Evolutionary conservation across 1,284 basidiomycete genomes (phyloP).

Genomic region (Veloboletus limbatus): DNA sequence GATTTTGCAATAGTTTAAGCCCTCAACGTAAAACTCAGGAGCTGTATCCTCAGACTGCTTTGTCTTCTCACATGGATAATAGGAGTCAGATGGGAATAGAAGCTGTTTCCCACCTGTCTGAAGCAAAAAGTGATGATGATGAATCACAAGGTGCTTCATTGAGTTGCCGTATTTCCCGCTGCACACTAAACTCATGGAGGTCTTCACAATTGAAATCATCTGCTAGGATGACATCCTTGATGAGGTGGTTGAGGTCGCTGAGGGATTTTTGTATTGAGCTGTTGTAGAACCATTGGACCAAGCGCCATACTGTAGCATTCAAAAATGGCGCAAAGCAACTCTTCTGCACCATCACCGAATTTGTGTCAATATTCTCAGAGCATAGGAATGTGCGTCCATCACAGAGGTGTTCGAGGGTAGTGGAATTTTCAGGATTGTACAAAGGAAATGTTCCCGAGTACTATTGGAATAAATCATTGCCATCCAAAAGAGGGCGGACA

Average conservation of each 20-base stretch:
- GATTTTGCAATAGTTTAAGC: constrained; percentile 13
- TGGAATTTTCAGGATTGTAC: too few relatives aligned
- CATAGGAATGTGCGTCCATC: too few relatives aligned
- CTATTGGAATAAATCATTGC: too few relatives aligned
- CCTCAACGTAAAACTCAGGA: constrained; percentile 9
- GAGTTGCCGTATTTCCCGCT: constrained; percentile 11
- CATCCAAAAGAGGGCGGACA: too few relatives aligned
- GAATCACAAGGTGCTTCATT: constrained; percentile 6
- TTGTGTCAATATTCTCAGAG: too few relatives aligned
- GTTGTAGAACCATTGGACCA: constrained; percentile 34
- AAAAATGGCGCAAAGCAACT: constrained; percentile 28
- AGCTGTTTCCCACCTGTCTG: constrained; percentile 25
- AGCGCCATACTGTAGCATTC: constrained; percentile 22
- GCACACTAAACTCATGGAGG: constrained; percentile 17
- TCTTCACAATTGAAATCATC: constrained; percentile 24
- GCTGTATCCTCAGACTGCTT: background rate
- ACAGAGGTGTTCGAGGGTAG: too few relatives aligned
- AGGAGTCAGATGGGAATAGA: constrained; percentile 20
- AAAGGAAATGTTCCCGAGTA: too few relatives aligned
- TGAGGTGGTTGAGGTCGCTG: constrained; percentile 28
- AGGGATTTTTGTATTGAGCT: constrained; percentile 26
- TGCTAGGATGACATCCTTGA: constrained; percentile 29
- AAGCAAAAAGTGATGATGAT: background rate
- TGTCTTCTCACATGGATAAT: constrained; percentile 15
- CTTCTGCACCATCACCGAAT: too few relatives aligned